phyloP scores from a whole-genome alignment of 2,329 filamentous ascomycete species.

The Sporothrix brunneoviolacea region DNA sequence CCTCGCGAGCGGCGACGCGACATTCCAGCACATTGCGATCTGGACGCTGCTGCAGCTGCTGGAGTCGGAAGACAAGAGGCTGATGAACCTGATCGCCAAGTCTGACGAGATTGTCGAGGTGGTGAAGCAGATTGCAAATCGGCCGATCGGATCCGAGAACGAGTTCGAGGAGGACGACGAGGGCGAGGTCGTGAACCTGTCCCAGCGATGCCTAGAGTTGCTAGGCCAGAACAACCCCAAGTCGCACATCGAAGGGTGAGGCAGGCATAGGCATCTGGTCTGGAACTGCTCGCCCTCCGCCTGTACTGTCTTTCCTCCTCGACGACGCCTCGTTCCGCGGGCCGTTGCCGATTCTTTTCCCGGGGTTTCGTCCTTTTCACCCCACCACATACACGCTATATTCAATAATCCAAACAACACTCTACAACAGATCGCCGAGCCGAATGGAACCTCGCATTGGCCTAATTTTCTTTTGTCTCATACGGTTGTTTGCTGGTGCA shows the following conservation, averaged over 20 bases:
- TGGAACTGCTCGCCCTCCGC: background rate
- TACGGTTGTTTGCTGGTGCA: background rate
- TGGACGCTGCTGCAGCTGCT: conserved; percentile 95
- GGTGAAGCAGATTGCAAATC: conserved; percentile 85
- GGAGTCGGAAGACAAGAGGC: conserved; percentile 84
- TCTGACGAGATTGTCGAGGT: conserved; percentile 87
- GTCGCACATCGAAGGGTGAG: conserved; percentile 71
- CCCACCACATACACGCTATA: background rate
- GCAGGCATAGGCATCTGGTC: too few relatives aligned
- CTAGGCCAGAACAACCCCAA: conserved; percentile 71
- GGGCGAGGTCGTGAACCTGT: conserved; percentile 85
- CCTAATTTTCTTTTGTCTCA: conserved; percentile 11
- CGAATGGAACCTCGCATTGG: background rate
- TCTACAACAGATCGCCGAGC: conserved; percentile 1
- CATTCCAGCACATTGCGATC: conserved; percentile 98
- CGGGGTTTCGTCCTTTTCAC: too few relatives aligned
- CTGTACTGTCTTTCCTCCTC: background rate
- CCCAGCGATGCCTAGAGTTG: conserved; percentile 82
- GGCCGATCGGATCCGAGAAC: conserved; percentile 78
- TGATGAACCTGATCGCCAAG: conserved; percentile 84
- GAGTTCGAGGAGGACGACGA: conserved; percentile 86
- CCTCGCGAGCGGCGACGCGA: conserved; percentile 87
- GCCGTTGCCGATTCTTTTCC: too few relatives aligned
- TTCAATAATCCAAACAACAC: background rate
- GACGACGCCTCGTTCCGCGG: too few relatives aligned